These are phyloP conservation scores for Zygoascus biomembranicola DNA, from an alignment of 805 yeast species.

Conservation along the genomic window DNA sequence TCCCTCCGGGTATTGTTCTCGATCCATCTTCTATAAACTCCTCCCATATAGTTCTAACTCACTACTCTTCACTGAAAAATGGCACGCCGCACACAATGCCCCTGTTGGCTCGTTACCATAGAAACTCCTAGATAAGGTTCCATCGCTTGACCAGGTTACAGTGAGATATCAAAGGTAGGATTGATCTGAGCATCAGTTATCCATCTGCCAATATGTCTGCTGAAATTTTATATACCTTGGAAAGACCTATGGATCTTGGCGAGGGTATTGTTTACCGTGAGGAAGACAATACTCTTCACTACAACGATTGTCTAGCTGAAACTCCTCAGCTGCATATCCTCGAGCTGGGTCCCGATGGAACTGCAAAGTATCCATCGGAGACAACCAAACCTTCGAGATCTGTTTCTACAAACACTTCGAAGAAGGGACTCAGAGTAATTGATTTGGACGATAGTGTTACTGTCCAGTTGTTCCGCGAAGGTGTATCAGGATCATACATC, in stretches of 20 bases:
- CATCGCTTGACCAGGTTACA: neutral
- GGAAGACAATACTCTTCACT: conserved; percentile 29
- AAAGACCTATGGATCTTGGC: conserved; percentile 27
- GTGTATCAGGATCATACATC: conserved; percentile 25
- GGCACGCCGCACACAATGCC: too few species aligned
- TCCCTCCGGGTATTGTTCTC: too few species aligned
- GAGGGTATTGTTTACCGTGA: conserved; percentile 30
- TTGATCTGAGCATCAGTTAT: neutral
- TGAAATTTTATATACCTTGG: conserved; percentile 11
- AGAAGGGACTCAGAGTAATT: conserved; percentile 20
- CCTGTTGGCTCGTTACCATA: neutral
- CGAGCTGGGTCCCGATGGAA: conserved; percentile 23
- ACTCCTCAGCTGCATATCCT: conserved; percentile 24
- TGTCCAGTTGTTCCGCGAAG: conserved; percentile 26
- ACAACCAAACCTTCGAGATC: conserved; percentile 6
- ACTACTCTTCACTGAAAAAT: too few species aligned
- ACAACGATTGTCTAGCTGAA: conserved; percentile 26
- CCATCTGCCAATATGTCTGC: neutral
- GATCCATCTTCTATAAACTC: too few species aligned
- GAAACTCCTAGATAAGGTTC: neutral
- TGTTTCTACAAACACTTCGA: conserved; percentile 13
- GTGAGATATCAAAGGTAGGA: neutral
- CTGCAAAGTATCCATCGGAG: conserved; percentile 16
- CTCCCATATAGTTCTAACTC: too few species aligned
- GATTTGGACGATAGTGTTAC: conserved; percentile 26